Evolutionary conservation across 1,139 yeast genomes (phyloP).

Genomic region (Pichia sp.): DNA sequence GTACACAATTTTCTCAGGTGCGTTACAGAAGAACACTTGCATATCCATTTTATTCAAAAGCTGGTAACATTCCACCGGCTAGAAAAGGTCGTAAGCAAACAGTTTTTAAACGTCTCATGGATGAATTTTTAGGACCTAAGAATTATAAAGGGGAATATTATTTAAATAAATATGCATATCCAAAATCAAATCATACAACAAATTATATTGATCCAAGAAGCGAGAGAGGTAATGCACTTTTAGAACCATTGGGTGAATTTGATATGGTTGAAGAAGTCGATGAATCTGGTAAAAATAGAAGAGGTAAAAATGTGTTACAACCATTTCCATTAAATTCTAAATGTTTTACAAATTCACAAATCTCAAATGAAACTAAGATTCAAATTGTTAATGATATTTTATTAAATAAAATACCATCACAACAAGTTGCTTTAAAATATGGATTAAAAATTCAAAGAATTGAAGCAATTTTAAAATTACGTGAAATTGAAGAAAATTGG

Average conservation of each 20-base stretch:
- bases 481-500: constrained; percentile 58
- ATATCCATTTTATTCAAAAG: constrained; percentile 40
- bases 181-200: constrained; percentile 67
- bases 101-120: constrained; percentile 35
- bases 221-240: constrained; percentile 38
- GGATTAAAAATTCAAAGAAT: constrained; percentile 80
- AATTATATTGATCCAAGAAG: constrained; percentile 63
- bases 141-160: constrained; percentile 79
- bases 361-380: constrained; percentile 53
- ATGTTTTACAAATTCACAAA: constrained; percentile 59
- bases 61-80: constrained; percentile 36
- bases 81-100: constrained; percentile 39
- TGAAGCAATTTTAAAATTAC: constrained; percentile 73
- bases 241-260: constrained; percentile 21
- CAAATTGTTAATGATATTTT: constrained; percentile 54
- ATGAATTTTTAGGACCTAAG: constrained; percentile 70
- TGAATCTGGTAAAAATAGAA: constrained; percentile 10
- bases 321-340: constrained; percentile 78
- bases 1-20: constrained; percentile 25
- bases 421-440: constrained; percentile 71
- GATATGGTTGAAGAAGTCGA: constrained; percentile 14
- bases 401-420: constrained; percentile 49
- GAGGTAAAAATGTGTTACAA: constrained; percentile 32
- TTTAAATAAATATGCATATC: constrained; percentile 66
- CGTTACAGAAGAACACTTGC: constrained; percentile 40